phyloP scores from a whole-genome alignment of 2,329 filamentous ascomycete species.

The Ustilaginoidea virens region DNA sequence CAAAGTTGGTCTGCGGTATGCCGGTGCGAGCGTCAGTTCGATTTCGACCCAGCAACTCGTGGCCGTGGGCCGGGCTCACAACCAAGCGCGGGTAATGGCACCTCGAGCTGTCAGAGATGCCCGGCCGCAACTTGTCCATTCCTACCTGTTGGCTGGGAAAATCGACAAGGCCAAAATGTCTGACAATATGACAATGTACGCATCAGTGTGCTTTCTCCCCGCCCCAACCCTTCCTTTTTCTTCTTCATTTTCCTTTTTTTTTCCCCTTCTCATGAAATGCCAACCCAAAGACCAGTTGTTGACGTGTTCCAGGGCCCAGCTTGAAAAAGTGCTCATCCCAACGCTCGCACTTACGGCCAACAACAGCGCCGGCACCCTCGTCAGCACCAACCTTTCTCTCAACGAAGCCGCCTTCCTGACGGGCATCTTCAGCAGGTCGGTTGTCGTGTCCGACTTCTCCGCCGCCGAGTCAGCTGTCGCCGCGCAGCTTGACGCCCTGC shows the following conservation, averaged over 20 bases:
- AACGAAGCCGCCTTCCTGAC: constrained; percentile 58
- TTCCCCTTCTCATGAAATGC: too few species aligned
- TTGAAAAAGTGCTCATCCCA: constrained; percentile 52
- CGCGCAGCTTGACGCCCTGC: constrained; percentile 26
- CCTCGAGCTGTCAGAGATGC: constrained; percentile 3
- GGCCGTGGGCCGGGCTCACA: constrained; percentile 11
- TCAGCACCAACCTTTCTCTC: constrained; percentile 50
- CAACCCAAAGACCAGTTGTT: too few species aligned
- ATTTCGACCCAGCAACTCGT: constrained; percentile 12
- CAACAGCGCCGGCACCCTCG: constrained; percentile 30
- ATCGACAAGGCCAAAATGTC: constrained; percentile 43
- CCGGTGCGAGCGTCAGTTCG: constrained; percentile 27
- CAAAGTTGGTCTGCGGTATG: constrained; percentile 37
- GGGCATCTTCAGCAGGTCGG: constrained; percentile 49
- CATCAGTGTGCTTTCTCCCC: constrained; percentile 2
- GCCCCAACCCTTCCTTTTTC: too few species aligned
- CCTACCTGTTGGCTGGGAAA: constrained; percentile 53
- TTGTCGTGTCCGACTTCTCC: constrained; percentile 34
- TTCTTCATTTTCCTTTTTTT: too few species aligned
- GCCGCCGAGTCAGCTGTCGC: constrained; percentile 34
- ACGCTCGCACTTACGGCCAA: constrained; percentile 49
- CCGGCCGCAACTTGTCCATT: constrained; percentile 38
- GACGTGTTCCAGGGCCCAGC: constrained; percentile 27
- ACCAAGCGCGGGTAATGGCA: constrained; percentile 5
- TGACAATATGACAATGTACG: constrained; percentile 45